Percentiles rank a stretch among this genome's conserved stretches.
These are phyloP conservation scores for Lichtheimia ornata DNA, from an alignment of 371 early-diverging fungal genomes.

Conservation along the genomic window DNA sequence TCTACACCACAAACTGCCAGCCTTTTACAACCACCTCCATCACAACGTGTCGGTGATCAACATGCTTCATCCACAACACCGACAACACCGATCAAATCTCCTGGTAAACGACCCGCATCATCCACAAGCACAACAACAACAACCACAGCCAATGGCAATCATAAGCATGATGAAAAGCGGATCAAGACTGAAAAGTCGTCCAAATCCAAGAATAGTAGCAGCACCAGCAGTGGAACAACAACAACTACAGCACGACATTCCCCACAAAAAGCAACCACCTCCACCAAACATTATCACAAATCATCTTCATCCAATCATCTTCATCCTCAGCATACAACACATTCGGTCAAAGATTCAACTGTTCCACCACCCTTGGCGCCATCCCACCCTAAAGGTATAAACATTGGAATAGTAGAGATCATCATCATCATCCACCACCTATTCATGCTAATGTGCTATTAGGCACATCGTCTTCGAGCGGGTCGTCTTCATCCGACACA, in stretches of 20 bases:
- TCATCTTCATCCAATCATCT: slow-evolving; percentile 4
- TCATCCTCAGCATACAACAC: neutral
- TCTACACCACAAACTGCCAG: slow-evolving; percentile 10
- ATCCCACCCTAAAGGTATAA: too few species aligned
- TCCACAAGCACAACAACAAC: slow-evolving; percentile 2
- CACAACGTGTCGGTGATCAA: neutral
- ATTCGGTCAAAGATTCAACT: neutral
- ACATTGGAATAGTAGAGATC: too few species aligned
- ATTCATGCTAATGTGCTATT: too few species aligned
- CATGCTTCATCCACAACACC: neutral
- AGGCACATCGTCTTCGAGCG: slow-evolving; percentile 4
- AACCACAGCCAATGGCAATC: neutral
- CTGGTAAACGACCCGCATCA: slow-evolving; percentile 9
- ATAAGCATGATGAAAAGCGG: slow-evolving; percentile 2
- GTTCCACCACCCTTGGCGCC: neutral
- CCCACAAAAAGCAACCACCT: neutral
- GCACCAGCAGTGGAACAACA: slow-evolving; percentile 1
- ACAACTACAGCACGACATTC: slow-evolving; percentile 5
- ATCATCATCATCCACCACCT: too few species aligned
- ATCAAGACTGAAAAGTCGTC: neutral
- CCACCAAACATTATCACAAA: neutral
- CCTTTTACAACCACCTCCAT: neutral
- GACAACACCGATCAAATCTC: neutral
- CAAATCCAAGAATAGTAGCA: slow-evolving; percentile 1
- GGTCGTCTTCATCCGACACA: neutral